Evolutionary conservation across 2,329 filamentous ascomycete genomes (phyloP).

Genomic region (Ambrosiella beaveri): DNA sequence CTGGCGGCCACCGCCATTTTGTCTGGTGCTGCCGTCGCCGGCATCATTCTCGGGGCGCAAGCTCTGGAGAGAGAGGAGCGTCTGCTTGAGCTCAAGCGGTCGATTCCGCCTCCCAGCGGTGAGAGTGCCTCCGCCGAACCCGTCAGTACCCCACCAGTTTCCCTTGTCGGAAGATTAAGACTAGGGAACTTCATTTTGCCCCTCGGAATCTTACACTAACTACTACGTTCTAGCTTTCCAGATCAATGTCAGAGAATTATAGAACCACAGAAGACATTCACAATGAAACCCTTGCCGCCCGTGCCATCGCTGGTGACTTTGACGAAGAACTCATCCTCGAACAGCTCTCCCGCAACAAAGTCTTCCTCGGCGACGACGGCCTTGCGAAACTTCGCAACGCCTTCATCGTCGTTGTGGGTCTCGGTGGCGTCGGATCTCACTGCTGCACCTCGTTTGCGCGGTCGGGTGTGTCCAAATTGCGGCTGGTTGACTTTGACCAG

Average conservation of each 20-base stretch:
- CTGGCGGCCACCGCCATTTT: constrained; percentile 53
- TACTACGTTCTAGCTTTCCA: constrained; percentile 33
- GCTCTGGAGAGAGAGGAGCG: constrained; percentile 37
- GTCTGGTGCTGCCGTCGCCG: constrained; percentile 42
- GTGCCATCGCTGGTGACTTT: constrained; percentile 46
- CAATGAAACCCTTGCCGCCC: constrained; percentile 38
- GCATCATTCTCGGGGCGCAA: constrained; percentile 45
- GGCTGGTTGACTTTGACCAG: constrained; percentile 93
- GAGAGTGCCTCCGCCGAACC: constrained; percentile 11
- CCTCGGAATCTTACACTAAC: not conserved
- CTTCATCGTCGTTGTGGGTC: constrained; percentile 80
- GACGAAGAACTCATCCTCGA: constrained; percentile 76
- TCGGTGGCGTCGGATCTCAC: constrained; percentile 89
- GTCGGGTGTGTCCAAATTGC: constrained; percentile 73
- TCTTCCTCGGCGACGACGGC: constrained; percentile 73
- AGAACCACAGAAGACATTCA: constrained; percentile 44
- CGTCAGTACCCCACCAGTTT: constrained; percentile 5
- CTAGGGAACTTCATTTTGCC: no score
- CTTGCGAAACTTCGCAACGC: constrained; percentile 61
- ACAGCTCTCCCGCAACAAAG: constrained; percentile 80
- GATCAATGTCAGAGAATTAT: constrained; percentile 37
- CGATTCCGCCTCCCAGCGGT: constrained; percentile 30
- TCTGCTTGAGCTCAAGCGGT: constrained; percentile 39
- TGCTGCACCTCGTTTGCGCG: constrained; percentile 70
- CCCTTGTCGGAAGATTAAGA: not conserved